phyloP scores from a whole-genome alignment of 2,329 filamentous ascomycete species.

The Dryadomyces quercivorus region DNA sequence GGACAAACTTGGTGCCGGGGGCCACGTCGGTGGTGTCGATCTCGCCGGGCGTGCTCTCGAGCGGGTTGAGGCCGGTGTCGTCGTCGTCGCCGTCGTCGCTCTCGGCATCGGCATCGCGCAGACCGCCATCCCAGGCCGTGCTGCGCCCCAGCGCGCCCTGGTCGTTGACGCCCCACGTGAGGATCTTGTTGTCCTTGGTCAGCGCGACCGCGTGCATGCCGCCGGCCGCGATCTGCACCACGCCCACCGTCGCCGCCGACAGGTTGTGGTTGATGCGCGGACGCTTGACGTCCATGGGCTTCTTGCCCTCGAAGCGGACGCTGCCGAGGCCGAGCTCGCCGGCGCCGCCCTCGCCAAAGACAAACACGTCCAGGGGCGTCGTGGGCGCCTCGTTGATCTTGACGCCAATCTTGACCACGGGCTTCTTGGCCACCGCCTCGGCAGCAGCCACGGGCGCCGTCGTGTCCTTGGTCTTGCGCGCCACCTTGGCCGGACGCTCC shows the following conservation, averaged over 20 bases:
- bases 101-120: constrained; percentile 39
- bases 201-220: constrained; percentile 73
- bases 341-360: constrained; percentile 69
- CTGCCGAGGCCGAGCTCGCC: constrained; percentile 73
- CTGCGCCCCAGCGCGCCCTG: constrained; percentile 68
- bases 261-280: constrained; percentile 58
- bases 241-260: constrained; percentile 41
- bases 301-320: constrained; percentile 46
- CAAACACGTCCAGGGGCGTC: constrained; percentile 57
- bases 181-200: constrained; percentile 68
- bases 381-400: constrained; percentile 52
- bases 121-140: constrained; percentile 49
- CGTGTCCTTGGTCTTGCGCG: constrained; percentile 10
- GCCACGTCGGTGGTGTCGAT: constrained; percentile 32
- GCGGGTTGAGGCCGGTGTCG: constrained; percentile 42
- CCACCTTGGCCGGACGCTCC: constrained; percentile 6
- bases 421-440: constrained; percentile 24
- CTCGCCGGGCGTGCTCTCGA: constrained; percentile 49
- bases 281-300: constrained; percentile 59
- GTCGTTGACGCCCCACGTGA: constrained; percentile 84
- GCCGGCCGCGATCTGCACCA: constrained; percentile 66
- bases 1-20: constrained; percentile 27
- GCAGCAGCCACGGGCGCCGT: constrained; percentile 7
- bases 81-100: constrained; percentile 18
- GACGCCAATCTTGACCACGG: constrained; percentile 19